These are phyloP conservation scores for Sutorius australiensis DNA, from an alignment of 768 basidiomycete species.

Conservation along the genomic window DNA sequence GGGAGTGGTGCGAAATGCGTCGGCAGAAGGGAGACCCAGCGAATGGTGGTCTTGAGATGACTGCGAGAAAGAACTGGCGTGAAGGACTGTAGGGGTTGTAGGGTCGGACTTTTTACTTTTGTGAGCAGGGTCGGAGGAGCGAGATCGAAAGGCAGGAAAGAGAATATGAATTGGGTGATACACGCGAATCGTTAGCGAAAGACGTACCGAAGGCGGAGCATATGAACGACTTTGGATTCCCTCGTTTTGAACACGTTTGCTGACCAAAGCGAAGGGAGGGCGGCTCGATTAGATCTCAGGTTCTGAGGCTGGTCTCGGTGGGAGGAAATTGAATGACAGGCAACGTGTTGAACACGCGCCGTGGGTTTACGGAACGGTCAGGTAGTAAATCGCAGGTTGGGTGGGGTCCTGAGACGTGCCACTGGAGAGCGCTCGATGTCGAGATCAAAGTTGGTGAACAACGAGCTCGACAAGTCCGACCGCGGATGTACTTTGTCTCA, in stretches of 20 bases:
- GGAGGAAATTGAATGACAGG: conserved; percentile 36
- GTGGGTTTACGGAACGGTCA: conserved; percentile 31
- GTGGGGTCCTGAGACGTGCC: background rate
- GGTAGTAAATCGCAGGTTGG: background rate
- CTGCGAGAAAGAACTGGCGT: conserved; percentile 27
- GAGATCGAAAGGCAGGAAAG: conserved; percentile 18
- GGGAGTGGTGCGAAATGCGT: conserved; percentile 82
- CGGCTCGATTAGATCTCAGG: conserved; percentile 32
- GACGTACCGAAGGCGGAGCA: conserved; percentile 83
- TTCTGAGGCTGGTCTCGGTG: conserved; percentile 4
- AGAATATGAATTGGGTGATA: conserved; percentile 25
- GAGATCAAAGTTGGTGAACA: background rate
- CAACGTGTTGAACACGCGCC: conserved; percentile 81
- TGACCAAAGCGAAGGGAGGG: conserved; percentile 25
- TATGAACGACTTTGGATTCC: conserved; percentile 35
- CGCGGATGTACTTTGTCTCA: background rate
- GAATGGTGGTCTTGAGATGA: conserved; percentile 39
- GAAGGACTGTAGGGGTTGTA: conserved; percentile 43
- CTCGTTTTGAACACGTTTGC: conserved; percentile 73
- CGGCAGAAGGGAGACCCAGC: conserved; percentile 59
- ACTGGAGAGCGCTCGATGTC: background rate
- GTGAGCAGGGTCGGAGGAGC: conserved; percentile 17
- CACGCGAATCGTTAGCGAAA: conserved; percentile 25
- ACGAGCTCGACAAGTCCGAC: conserved; percentile 5
- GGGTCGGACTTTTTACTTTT: conserved; percentile 74